phyloP scores from a whole-genome alignment of 768 basidiomycete genomes.

The Boletus sp. region DNA sequence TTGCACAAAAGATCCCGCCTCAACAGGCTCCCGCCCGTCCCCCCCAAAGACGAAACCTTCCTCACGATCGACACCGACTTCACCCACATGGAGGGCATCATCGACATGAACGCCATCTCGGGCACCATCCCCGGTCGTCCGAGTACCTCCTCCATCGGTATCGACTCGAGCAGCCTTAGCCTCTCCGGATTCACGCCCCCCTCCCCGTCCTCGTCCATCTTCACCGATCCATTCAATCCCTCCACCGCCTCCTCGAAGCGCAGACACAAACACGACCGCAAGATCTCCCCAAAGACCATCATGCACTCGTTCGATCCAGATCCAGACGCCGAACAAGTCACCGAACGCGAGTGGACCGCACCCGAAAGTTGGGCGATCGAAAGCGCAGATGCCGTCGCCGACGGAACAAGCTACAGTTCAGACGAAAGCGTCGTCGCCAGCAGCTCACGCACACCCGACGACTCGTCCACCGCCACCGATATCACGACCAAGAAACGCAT shows the following conservation, averaged over 20 bases:
- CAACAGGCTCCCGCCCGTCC: conserved; percentile 20
- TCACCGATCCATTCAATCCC: conserved; percentile 38
- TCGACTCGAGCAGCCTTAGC: conserved; percentile 33
- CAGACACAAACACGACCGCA: conserved; percentile 32
- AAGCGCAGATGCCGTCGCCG: conserved; percentile 36
- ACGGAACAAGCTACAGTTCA: conserved; percentile 42
- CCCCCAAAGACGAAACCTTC: conserved; percentile 29
- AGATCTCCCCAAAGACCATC: conserved; percentile 53
- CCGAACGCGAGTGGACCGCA: conserved; percentile 53
- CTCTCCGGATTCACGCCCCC: conserved; percentile 44
- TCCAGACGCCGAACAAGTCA: conserved; percentile 10
- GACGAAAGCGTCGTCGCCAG: conserved; percentile 28
- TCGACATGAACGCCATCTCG: conserved; percentile 40
- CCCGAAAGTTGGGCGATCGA: conserved; percentile 80
- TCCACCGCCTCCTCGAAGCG: conserved; percentile 19
- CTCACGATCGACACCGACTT: conserved; percentile 28
- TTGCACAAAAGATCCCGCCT: conserved; percentile 19
- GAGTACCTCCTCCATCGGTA: conserved; percentile 16
- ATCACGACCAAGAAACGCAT: conserved; percentile 17
- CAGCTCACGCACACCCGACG: conserved; percentile 18
- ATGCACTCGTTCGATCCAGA: conserved; percentile 9
- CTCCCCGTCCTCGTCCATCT: conserved; percentile 31
- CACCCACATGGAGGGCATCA: conserved; percentile 79
- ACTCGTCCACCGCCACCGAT: conserved; percentile 13
- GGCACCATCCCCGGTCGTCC: conserved; percentile 14